Conservation (phyloP, 495 filamentous ascomycete genomes). For the Hyaloscypha finlandica region DNA sequence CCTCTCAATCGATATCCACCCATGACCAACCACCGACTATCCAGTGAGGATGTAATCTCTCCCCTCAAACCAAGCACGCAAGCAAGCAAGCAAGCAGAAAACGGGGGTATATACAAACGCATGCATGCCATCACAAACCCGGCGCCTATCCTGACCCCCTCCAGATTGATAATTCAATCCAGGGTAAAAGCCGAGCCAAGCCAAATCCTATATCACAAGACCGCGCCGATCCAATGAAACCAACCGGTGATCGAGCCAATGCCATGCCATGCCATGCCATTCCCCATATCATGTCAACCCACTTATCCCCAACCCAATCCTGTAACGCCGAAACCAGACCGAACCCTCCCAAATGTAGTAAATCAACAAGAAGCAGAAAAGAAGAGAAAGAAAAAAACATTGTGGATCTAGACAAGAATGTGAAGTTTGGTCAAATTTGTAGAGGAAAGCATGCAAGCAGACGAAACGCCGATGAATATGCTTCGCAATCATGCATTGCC, state of each 20-base stretch:
- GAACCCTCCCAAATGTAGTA: neutral
- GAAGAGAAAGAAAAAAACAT: neutral
- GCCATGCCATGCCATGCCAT: slow-evolving; percentile 1
- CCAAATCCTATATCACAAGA: slow-evolving; percentile 1
- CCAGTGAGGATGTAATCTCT: neutral
- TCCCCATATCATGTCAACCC: neutral
- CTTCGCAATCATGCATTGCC: slow-evolving; percentile 1
- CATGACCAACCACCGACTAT: neutral
- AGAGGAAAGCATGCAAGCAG: neutral
- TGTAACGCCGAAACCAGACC: neutral
- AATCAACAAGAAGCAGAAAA: neutral
- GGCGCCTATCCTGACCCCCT: neutral
- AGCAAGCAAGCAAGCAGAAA: neutral
- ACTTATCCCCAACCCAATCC: neutral
- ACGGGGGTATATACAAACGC: slow-evolving; percentile 1
- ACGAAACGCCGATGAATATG: slow-evolving; percentile 1
- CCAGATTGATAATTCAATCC: neutral
- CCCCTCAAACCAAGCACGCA: neutral
- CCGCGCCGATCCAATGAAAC: neutral
- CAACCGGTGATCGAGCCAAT: neutral
- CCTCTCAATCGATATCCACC: neutral
- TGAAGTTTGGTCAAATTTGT: neutral
- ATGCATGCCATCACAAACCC: neutral
- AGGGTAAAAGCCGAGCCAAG: neutral
- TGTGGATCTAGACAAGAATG: neutral